Evolutionary conservation across 352 stramenopile species (phyloP), one percentile per base, ranked within the genome.

Genomic region (Phytophthora aleatoria): DNA sequence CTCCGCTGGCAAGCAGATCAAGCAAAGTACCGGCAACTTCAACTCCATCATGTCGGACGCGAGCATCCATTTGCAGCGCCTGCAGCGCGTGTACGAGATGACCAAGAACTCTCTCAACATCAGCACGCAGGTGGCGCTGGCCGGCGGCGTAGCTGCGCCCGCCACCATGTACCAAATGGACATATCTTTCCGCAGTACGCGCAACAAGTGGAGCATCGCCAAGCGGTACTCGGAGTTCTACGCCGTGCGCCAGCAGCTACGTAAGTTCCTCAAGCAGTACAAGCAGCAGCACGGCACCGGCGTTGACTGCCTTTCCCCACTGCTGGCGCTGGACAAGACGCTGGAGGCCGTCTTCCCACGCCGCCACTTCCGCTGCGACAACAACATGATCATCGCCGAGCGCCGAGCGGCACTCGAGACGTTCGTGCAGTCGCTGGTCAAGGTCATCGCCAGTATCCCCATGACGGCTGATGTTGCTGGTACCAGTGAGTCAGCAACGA

Each of bases 211-310:
- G 87, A 92, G 73, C 62, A 93, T 95, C 55, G 74, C 81, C 43
- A 95, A 93, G 69, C 87, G 87, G 38, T 95, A 93, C 74, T 95
- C 87, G 3, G 87, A 95, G 62, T 95, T 95, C 64, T 92, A 88
- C 71, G 71, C 75, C 20, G 58, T 91, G 16, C 87, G 87, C 10
- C 76, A 76, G 30, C 77, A 77, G 48, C 81, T 95, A 9, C 68
- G 65, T 39, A 84, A 82, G 61, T 88, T 88, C 45, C 33, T 91
- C 57, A 90, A 91, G 69, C 77, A 85, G 28, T 85, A 75, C 77
- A 86, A 89, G 63, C 52, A 71, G 12, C 58, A 65, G 28, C n/a
- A 56, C 20, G 58, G 58, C 42, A 51, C 9, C 7, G 69, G 15
- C 51, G 61, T 39, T 31, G 31, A 16, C 33, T 44, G 10, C 52